Evolutionary conservation across 345 rosid genomes (phyloP).

Genomic region (Gossypioides kirkii): DNA sequence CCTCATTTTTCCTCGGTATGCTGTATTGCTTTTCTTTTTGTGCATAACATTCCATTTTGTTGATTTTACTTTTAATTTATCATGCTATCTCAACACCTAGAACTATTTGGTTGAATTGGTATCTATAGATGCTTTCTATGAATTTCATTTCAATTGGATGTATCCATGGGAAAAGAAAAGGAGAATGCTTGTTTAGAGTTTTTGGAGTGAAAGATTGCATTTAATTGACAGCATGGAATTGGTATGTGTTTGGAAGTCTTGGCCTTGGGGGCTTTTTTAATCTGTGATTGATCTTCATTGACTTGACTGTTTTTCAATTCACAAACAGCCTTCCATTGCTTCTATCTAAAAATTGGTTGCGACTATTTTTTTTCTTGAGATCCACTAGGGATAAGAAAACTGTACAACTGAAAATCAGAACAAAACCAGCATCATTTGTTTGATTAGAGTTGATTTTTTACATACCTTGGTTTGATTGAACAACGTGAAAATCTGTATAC

Average conservation of each 20-base stretch:
- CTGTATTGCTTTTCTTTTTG: not conserved
- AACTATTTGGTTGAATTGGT: not conserved
- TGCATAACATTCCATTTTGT: not conserved
- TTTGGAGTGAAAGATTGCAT: not conserved
- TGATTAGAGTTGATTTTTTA: not conserved
- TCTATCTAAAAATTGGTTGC: not conserved
- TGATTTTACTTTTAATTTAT: not conserved
- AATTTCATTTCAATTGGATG: not conserved
- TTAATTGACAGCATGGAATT: not conserved
- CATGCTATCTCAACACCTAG: not conserved
- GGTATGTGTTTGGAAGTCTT: not conserved
- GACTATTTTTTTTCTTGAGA: not conserved
- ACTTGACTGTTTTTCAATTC: not conserved
- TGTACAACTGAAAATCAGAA: not conserved
- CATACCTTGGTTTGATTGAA: not conserved
- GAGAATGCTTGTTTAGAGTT: not conserved
- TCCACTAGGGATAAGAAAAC: not conserved
- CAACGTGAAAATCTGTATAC: not conserved
- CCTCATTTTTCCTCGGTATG: constrained; percentile 64
- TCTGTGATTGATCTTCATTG: not conserved
- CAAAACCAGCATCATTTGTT: not conserved
- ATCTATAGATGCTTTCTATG: not conserved
- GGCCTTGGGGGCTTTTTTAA: not conserved
- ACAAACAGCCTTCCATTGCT: not conserved
- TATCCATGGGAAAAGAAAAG: not conserved